Base-by-base conservation (phyloP, 371 early-diverging fungal genomes). In the Gilbertella persicaria region DNA sequence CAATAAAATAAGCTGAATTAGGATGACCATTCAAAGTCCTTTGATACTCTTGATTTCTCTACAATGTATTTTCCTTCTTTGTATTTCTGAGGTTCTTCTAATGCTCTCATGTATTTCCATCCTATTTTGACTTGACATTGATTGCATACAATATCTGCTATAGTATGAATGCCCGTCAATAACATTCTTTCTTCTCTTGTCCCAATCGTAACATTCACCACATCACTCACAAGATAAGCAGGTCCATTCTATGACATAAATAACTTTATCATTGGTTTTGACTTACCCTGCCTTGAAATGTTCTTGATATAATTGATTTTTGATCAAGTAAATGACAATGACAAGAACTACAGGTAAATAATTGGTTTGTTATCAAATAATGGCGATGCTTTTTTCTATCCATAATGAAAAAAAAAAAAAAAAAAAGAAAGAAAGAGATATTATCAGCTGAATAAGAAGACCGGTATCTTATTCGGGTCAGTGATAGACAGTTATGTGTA, bases 111-210 rank as follows among this genome's bases (percentile, higher is more conserved):
- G 19, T 61, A 61, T 26, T 55, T 61, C 61, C 92, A 93, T 4
- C 94, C 94, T n/a, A 93, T 63, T 21, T 83, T 74, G 16, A 74
- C 60, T 25, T 77, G 68, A 46, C 92, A 91, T 26, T 75, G 60
- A 7, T 55, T 72, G 61, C 93, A 93, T 23, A 60, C 58, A 24
- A 93, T 85, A 60, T 93, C 92, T 4, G 85, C 78, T 5, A 93
- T 91, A 9, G 82, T 81, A 57, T 93, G 94, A 38, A 89, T 65
- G 1, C 94, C 94, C 0, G 94, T 92, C 66, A 88, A 84, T 72
- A 93, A 80, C 46, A 68, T 66, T 7, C 90, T 74, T 23, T 87
- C 85, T 56, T 87, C 85, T 12, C 81, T 77, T 2, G 64, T 63
- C 0, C 93, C 91, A 14, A 83, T 62, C 0, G 64, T 46, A 28